Conservation (phyloP, 106 monocot species). For the Acanthochlamys bracteata region DNA sequence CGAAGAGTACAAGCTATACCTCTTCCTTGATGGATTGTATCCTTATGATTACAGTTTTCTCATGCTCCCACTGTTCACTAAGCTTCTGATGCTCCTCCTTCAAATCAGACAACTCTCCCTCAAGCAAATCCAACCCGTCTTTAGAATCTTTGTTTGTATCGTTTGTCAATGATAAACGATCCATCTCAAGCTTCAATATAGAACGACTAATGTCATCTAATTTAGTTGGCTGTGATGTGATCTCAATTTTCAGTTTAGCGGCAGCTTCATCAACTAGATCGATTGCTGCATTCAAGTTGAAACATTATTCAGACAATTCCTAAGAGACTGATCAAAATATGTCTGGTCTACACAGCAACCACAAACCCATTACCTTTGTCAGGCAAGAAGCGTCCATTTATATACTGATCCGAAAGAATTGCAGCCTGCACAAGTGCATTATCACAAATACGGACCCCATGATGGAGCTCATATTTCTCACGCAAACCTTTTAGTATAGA, state of each 20-base stretch:
- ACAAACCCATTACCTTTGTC: conserved; percentile 69
- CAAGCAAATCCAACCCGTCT: conserved; percentile 78
- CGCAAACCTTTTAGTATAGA: conserved; percentile 93
- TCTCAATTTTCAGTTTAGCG: conserved; percentile 99
- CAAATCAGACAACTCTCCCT: conserved; percentile 60
- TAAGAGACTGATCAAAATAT: too few species aligned
- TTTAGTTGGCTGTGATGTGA: conserved; percentile 93
- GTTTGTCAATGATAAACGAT: conserved; percentile 83
- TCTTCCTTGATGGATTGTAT: conserved; percentile 98
- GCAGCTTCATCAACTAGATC: conserved; percentile 98
- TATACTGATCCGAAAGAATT: conserved; percentile 91
- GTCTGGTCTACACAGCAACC: too few species aligned
- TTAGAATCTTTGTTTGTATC: conserved; percentile 97
- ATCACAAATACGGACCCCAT: conserved; percentile 93
- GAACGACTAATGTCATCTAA: conserved; percentile 96
- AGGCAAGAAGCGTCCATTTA: conserved; percentile 94
- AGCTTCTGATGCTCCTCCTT: conserved; percentile 82
- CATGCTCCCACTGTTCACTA: conserved; percentile 92
- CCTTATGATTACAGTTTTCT: conserved; percentile 83
- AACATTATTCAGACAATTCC: background rate
- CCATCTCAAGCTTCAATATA: conserved; percentile 97
- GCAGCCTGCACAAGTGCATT: conserved; percentile 93
- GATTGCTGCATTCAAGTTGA: conserved; percentile 49
- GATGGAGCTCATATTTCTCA: conserved; percentile 96
- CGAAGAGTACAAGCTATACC: conserved; percentile 21